A percentile compares a stretch with the other conserved stretches of the same genome.
These are phyloP conservation scores for Isoetes taiwanensis DNA, from an alignment of 75 land plant genomes.

Conservation along the genomic window DNA sequence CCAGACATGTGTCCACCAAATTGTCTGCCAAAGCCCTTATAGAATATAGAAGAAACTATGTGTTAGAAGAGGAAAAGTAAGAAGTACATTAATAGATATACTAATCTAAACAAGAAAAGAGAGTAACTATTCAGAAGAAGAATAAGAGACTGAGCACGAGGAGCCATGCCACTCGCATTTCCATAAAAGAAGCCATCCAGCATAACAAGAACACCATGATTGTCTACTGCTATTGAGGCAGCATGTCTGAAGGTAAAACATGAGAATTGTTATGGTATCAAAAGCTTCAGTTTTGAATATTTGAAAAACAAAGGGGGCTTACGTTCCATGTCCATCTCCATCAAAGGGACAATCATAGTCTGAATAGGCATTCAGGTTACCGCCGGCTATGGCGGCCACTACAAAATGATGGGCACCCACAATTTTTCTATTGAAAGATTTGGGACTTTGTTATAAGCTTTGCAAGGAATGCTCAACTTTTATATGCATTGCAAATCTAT, in stretches of 20 bases:
- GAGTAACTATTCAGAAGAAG: not conserved
- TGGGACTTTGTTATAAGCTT: not conserved
- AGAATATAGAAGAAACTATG: too few species aligned
- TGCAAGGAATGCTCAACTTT: not conserved
- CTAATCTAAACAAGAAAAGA: too few species aligned
- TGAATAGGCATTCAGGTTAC: not conserved
- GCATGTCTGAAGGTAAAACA: not conserved
- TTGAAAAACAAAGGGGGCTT: not conserved
- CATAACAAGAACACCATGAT: not conserved
- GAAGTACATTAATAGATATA: too few species aligned
- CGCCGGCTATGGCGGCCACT: not conserved
- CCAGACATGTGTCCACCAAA: not conserved
- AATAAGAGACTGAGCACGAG: not conserved
- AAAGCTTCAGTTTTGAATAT: too few species aligned
- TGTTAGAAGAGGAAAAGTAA: too few species aligned
- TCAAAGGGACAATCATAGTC: not conserved
- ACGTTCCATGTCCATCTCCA: slow-evolving; percentile 9
- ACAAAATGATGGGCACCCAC: slow-evolving; percentile 1
- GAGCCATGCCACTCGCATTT: slow-evolving; percentile 1
- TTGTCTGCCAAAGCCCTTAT: not conserved
- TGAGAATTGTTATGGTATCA: too few species aligned
- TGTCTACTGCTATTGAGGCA: not conserved
- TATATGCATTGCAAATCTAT: not conserved
- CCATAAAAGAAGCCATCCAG: not conserved
- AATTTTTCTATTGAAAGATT: not conserved